These are phyloP conservation scores for Colletotrichum abscissum DNA, from an alignment of 2,329 filamentous ascomycete genomes.

Conservation along the genomic window DNA sequence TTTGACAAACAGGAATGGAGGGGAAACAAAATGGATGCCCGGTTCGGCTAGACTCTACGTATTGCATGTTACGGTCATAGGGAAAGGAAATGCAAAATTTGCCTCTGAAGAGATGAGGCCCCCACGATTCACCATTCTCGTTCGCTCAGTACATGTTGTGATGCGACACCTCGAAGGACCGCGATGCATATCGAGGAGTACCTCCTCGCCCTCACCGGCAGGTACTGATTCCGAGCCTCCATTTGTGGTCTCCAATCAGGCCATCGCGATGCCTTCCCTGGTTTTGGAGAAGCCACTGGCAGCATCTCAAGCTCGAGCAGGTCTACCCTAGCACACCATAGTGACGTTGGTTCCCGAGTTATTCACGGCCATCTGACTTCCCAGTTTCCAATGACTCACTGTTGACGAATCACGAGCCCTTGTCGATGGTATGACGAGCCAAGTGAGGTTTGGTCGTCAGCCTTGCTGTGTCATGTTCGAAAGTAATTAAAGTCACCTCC, in stretches of 20 bases:
- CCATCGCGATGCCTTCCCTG: too few species aligned
- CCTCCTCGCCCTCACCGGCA: too few species aligned
- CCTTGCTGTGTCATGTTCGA: too few species aligned
- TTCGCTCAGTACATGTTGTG: not conserved
- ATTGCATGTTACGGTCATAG: slow-evolving; percentile 61
- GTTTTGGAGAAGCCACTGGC: not conserved
- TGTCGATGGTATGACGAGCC: not conserved
- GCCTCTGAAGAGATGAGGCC: slow-evolving; percentile 33
- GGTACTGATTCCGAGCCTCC: not conserved
- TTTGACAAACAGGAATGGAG: slow-evolving; percentile 30
- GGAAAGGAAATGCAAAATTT: slow-evolving; percentile 55
- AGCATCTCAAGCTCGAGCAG: not conserved
- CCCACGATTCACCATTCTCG: not conserved
- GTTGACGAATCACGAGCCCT: not conserved
- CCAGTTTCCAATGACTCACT: not conserved
- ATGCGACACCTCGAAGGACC: not conserved
- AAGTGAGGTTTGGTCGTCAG: not conserved
- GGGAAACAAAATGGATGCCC: slow-evolving; percentile 39
- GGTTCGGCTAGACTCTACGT: slow-evolving; percentile 39
- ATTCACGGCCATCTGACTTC: not conserved
- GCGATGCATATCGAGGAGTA: too few species aligned
- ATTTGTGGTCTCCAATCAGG: too few species aligned
- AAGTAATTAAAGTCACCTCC: too few species aligned
- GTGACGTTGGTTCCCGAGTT: too few species aligned
- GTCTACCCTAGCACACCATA: not conserved